Evolutionary conservation across 2,329 filamentous ascomycete species (phyloP).

Genomic region (Claviceps paspali): DNA sequence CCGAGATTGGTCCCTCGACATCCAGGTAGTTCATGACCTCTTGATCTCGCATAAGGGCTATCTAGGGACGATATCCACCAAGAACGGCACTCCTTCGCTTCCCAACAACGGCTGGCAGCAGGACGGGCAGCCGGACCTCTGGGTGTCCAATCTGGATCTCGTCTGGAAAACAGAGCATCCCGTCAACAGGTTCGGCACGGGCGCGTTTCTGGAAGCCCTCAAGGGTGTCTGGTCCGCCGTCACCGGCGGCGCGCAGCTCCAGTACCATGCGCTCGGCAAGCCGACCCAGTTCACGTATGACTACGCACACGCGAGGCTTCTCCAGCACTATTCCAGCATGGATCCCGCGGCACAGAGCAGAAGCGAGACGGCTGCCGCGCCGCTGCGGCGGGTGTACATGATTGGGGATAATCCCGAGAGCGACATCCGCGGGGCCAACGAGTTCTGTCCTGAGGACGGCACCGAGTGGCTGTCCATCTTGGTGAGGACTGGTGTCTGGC

Average conservation of each 20-base stretch:
- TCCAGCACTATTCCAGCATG: conserved; percentile 29
- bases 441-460: conserved; percentile 48
- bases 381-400: conserved; percentile 77
- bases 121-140: conserved; percentile 65
- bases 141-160: conserved; percentile 82
- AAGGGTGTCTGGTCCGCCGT: conserved; percentile 64
- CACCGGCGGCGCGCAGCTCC: conserved; percentile 46
- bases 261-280: conserved; percentile 65
- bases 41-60: conserved; percentile 66
- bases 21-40: conserved; percentile 69
- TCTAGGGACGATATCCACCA: conserved; percentile 61
- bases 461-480: conserved; percentile 67
- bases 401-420: conserved; percentile 81
- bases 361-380: conserved; percentile 30
- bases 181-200: conserved; percentile 77
- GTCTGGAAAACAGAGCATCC: conserved; percentile 79
- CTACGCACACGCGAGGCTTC: conserved; percentile 59
- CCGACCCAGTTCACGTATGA: conserved; percentile 63
- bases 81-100: conserved; percentile 50
- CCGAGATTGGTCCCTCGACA: conserved; percentile 86
- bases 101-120: conserved; percentile 68
- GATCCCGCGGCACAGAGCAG: conserved; percentile 6
- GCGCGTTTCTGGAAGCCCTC: conserved; percentile 72
- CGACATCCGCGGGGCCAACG: conserved; percentile 79
- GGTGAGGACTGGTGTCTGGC: conserved; percentile 68